These are phyloP conservation scores for Excoecaria cochinchinensis DNA, from an alignment of 345 rosid species.

Conservation along the genomic window DNA sequence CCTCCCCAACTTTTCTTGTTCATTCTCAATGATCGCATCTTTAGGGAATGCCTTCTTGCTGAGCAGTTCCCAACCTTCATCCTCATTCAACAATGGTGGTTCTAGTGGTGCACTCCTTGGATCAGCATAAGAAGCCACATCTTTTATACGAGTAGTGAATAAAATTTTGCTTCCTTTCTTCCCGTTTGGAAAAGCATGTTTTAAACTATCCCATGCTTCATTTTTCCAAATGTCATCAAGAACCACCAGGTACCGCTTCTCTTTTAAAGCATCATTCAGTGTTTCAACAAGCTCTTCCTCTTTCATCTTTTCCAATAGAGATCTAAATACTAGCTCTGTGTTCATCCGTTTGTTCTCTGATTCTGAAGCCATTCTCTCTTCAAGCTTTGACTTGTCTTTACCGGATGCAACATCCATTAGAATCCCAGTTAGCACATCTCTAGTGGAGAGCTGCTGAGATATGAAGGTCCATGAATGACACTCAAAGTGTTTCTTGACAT, in stretches of 20 bases:
- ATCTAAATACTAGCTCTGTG: neutral
- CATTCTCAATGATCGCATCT: neutral
- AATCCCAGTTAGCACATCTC: neutral
- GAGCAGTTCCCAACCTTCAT: constrained; percentile 14
- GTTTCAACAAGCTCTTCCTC: neutral
- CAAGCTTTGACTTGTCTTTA: neutral
- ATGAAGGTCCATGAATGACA: neutral
- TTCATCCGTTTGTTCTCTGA: neutral
- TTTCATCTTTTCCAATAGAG: neutral
- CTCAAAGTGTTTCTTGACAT: neutral
- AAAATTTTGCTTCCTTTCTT: constrained; percentile 6
- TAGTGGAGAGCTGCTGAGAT: neutral
- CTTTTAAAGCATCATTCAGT: neutral
- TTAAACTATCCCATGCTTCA: constrained; percentile 8
- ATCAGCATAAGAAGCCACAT: constrained; percentile 10
- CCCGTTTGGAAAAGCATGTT: constrained; percentile 3
- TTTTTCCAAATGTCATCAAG: constrained; percentile 22
- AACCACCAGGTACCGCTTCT: neutral
- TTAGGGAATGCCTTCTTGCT: neutral
- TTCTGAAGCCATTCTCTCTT: neutral
- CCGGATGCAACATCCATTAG: neutral
- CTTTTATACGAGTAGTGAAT: neutral
- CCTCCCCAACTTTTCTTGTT: neutral
- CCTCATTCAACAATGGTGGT: constrained; percentile 6
- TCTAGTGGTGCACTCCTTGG: neutral